Evolutionary conservation across 306 rosid genomes (phyloP).

Genomic region (Elaeagnus macrophylla): DNA sequence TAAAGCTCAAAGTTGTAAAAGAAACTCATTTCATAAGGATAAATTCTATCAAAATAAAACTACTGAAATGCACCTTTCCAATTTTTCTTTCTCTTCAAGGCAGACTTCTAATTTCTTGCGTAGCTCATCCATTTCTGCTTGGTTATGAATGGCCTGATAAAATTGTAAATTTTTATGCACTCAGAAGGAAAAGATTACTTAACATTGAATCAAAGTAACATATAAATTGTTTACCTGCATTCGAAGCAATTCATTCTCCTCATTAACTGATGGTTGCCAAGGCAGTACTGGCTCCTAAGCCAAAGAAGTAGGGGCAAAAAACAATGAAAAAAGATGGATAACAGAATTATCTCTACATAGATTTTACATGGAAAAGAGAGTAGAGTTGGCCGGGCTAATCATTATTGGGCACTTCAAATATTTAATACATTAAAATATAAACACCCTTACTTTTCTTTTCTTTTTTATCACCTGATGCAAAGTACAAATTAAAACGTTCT

Average conservation of each 20-base stretch:
- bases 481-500: no score
- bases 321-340: no score
- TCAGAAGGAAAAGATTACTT: background rate
- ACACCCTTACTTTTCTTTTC: no score
- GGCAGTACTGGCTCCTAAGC: constrained; percentile 54
- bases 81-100: constrained; percentile 53
- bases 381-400: no score
- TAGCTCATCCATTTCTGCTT: constrained; percentile 70
- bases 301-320: background rate
- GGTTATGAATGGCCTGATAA: constrained; percentile 80
- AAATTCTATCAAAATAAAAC: background rate
- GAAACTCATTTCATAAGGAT: no score
- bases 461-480: no score
- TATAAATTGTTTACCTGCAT: constrained; percentile 49
- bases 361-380: no score
- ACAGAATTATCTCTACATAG: no score
- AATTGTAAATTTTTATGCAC: background rate
- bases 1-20: no score
- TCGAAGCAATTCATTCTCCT: constrained; percentile 89
- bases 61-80: constrained; percentile 43
- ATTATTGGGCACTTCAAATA: no score
- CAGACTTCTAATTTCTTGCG: constrained; percentile 49
- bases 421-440: no score
- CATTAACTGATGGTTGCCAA: constrained; percentile 58
- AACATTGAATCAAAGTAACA: constrained; percentile 4